Evolutionary conservation across 2,329 filamentous ascomycete genomes (phyloP), one percentile per base, ranked within the genome.

Genomic region (Ophiognomonia clavigignenti-juglandacearum): DNA sequence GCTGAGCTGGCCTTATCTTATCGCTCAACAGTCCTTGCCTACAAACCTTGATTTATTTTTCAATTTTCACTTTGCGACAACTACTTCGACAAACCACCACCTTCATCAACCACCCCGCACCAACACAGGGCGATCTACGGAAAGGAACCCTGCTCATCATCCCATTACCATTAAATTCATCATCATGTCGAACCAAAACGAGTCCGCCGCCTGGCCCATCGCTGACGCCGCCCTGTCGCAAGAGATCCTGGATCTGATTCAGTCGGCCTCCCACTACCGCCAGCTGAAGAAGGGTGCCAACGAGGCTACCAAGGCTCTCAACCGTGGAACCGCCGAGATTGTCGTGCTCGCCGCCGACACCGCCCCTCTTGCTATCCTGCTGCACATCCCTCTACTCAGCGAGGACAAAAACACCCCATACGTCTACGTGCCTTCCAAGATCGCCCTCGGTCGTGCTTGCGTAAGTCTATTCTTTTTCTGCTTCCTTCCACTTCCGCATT

Each of bases 201-300:
- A 62, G 47, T 61, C 59, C 29, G 60, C 59, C 36, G 82, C 83
- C 55, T 87, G 83, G 83, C 84, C 83, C 53, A 66, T 86, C 64
- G 85, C 86, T 67, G 85, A 88, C 63, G 76, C 80, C 62, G 50
- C 50, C 42, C 19, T 52, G 50, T 39, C 46, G 43, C 47, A 50
- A 73, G 83, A 91, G 66, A 82, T 96, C 54, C 80, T 96, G 54
- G 86, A 95, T 59, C 77, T 90, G 47, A 77, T 91, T 53, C 87
- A 92, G 72, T 83, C 86, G 61, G 82, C 73, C 46, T 73, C 70
- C 73, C 61, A 86, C 71, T 76, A 80, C 62, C 78, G 83, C 43
- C 88, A 93, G 76, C 71, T 91, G 56, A 93, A 93, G 78, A 95
- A 93, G 77, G 88, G 88, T 53, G 88, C 87, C 64, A 92, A 91